These are phyloP conservation scores for Nitzschia sp. DNA, from an alignment of 108 stramenopile species.

Conservation along the genomic window DNA sequence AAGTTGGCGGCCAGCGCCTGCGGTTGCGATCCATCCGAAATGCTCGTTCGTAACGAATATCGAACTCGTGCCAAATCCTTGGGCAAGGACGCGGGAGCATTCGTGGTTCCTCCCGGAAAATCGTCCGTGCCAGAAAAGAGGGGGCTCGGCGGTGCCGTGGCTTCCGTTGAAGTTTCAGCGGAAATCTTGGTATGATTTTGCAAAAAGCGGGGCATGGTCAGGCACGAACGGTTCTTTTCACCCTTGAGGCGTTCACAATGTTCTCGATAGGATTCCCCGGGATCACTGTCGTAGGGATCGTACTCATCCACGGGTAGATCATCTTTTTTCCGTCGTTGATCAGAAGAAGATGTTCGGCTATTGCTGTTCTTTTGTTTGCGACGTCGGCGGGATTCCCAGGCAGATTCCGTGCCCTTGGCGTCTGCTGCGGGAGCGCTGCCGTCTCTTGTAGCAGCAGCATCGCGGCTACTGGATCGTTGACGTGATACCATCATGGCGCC, in stretches of 20 bases:
- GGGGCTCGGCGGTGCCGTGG: slow-evolving; percentile 44
- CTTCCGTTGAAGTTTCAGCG: slow-evolving; percentile 23
- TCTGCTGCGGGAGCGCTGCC: not conserved
- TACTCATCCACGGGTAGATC: slow-evolving; percentile 27
- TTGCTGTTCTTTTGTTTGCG: slow-evolving; percentile 7
- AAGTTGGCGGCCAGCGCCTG: slow-evolving; percentile 41
- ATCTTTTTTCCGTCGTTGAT: not conserved
- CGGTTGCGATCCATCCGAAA: slow-evolving; percentile 75
- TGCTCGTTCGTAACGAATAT: slow-evolving; percentile 71
- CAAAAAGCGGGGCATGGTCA: slow-evolving; percentile 47
- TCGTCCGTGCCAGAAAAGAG: slow-evolving; percentile 36
- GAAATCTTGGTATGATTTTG: slow-evolving; percentile 21
- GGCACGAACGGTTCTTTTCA: slow-evolving; percentile 33
- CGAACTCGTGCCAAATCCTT: slow-evolving; percentile 40
- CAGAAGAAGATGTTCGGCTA: not conserved
- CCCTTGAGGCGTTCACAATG: slow-evolving; percentile 58
- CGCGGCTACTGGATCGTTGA: not conserved
- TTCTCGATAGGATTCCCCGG: slow-evolving; percentile 62
- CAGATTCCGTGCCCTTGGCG: slow-evolving; percentile 3
- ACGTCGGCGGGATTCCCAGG: slow-evolving; percentile 27
- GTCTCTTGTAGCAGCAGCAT: not conserved
- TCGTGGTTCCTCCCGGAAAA: not conserved
- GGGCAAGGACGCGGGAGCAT: slow-evolving; percentile 43
- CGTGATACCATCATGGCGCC: too few relatives aligned
- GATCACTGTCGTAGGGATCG: slow-evolving; percentile 69